These are phyloP conservation scores for Chrysoporthe deuterocubensis DNA, from an alignment of 2,329 filamentous ascomycete genomes.

Conservation along the genomic window DNA sequence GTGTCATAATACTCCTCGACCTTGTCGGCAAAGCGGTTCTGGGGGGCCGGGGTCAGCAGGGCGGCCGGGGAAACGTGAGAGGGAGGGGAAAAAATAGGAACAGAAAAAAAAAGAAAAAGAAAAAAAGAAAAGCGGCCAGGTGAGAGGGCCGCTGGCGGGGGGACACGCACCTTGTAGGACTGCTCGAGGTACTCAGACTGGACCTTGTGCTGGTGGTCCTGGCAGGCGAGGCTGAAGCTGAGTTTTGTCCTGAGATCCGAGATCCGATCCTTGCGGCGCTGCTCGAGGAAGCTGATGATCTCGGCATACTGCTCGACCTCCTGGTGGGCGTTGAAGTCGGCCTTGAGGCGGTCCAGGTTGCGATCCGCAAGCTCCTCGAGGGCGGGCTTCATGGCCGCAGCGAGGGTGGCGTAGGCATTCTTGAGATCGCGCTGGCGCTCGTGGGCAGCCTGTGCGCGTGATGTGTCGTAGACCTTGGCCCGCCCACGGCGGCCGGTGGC, in stretches of 20 bases:
- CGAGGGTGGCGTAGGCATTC: conserved; percentile 65
- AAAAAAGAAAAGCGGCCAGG: conserved; percentile 4
- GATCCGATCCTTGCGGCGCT: conserved; percentile 42
- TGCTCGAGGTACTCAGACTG: conserved; percentile 23
- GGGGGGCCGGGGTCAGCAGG: conserved; percentile 16
- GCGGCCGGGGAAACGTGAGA: neutral
- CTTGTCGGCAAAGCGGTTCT: conserved; percentile 27
- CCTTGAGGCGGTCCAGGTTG: conserved; percentile 59
- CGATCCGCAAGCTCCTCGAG: conserved; percentile 68
- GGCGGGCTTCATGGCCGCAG: conserved; percentile 65
- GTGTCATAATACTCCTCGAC: conserved; percentile 49
- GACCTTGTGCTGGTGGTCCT: conserved; percentile 26
- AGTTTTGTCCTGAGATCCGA: conserved; percentile 32
- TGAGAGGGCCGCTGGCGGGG: neutral
- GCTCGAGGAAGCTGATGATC: conserved; percentile 56
- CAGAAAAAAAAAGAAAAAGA: neutral
- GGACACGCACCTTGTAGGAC: conserved; percentile 32
- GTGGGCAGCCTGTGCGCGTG: conserved; percentile 60
- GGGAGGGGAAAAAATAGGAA: conserved; percentile 8
- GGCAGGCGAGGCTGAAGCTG: conserved; percentile 29
- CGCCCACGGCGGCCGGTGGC: conserved; percentile 45
- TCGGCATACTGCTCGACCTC: conserved; percentile 56
- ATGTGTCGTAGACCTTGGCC: conserved; percentile 59
- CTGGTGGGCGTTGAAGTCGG: conserved; percentile 57
- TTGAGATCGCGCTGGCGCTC: conserved; percentile 70